phyloP scores from a whole-genome alignment of 805 yeast genomes.

The Metschnikowia amazonensis region DNA sequence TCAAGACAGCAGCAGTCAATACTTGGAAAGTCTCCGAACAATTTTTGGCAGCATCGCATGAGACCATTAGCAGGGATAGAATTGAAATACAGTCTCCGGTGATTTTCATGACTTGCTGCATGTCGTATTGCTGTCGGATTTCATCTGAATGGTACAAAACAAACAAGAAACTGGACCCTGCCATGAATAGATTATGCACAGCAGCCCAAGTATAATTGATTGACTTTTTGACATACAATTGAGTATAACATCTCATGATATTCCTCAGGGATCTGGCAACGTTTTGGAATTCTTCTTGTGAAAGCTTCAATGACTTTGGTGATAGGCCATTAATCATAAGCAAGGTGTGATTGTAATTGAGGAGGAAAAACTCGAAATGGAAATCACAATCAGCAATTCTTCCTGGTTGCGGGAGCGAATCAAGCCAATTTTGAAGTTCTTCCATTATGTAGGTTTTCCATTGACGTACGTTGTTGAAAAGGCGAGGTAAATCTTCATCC shows the following conservation, averaged over 20 bases:
- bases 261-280: slow-evolving; percentile 64
- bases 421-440: slow-evolving; percentile 63
- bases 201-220: slow-evolving; percentile 92
- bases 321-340: slow-evolving; percentile 72
- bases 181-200: slow-evolving; percentile 82
- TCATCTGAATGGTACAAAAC: slow-evolving; percentile 67
- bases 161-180: slow-evolving; percentile 80
- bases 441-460: slow-evolving; percentile 59
- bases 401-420: slow-evolving; percentile 12
- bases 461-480: slow-evolving; percentile 46
- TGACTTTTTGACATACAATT: slow-evolving; percentile 50
- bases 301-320: slow-evolving; percentile 59
- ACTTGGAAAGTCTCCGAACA: slow-evolving; percentile 72
- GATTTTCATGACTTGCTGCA: slow-evolving; percentile 44
- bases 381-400: slow-evolving; percentile 70
- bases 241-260: slow-evolving; percentile 59
- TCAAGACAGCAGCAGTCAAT: slow-evolving; percentile 65
- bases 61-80: slow-evolving; percentile 55
- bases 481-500: slow-evolving; percentile 65
- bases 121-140: slow-evolving; percentile 42
- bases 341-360: slow-evolving; percentile 75
- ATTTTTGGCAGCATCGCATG: slow-evolving; percentile 73
- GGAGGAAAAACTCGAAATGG: slow-evolving; percentile 61
- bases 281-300: slow-evolving; percentile 49
- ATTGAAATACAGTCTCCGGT: slow-evolving; percentile 57